Percentiles rank a stretch among this genome's conserved stretches.
Evolutionary conservation across 768 basidiomycete species (phyloP).

Genomic region (Cantharellus anzutake): DNA sequence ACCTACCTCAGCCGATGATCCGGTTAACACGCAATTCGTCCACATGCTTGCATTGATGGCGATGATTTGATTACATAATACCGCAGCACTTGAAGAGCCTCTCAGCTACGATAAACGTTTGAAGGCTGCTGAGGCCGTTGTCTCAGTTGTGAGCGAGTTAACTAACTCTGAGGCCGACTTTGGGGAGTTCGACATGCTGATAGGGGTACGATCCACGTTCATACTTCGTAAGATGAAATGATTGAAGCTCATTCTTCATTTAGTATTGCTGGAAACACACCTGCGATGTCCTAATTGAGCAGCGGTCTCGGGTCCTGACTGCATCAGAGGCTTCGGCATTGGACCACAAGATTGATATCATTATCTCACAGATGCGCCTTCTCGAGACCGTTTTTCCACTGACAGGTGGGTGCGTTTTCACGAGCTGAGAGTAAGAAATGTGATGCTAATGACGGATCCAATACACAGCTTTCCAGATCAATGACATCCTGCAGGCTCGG

Average conservation of each 20-base stretch:
- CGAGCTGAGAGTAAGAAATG: too few species aligned
- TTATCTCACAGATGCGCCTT: not conserved
- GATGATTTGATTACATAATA: slow-evolving; percentile 4
- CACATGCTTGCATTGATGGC: slow-evolving; percentile 6
- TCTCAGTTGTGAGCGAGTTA: not conserved
- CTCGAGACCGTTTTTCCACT: not conserved
- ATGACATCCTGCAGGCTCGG: not conserved
- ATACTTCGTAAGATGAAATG: not conserved
- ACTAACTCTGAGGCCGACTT: not conserved
- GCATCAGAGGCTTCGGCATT: not conserved
- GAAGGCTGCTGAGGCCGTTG: not conserved
- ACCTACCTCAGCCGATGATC: not conserved
- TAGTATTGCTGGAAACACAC: slow-evolving; percentile 1
- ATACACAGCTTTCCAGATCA: not conserved
- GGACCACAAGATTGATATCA: not conserved
- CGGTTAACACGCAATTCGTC: slow-evolving; percentile 6
- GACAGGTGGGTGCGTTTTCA: not conserved
- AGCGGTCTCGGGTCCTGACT: not conserved
- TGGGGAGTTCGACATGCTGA: not conserved
- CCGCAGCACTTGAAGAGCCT: not conserved
- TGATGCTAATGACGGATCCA: not conserved
- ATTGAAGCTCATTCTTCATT: not conserved
- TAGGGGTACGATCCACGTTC: not conserved
- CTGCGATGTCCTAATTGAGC: not conserved
- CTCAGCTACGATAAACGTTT: not conserved